Evolutionary conservation across 2,329 filamentous ascomycete species (phyloP), one percentile per base, ranked within the genome.

Genomic region (Aspergillus japonicus): DNA sequence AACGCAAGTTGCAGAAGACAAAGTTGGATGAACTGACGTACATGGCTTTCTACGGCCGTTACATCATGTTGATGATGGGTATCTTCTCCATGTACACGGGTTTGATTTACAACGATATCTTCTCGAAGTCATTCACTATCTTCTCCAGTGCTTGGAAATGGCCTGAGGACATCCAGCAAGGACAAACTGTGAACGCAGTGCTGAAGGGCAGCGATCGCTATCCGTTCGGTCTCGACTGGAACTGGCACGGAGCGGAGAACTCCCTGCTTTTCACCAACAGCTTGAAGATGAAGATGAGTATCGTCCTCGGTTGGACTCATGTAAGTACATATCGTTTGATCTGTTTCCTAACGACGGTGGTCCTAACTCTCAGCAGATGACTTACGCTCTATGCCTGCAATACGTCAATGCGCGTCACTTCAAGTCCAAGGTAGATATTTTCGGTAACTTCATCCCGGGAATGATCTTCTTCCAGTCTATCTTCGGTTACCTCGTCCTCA

Each of bases 401-500:
- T 95, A 90, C 72, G 86, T 96, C 83, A 99, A 99, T 73, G 94
- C 92, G 53, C 88, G 89, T 59, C 92, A 97, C 78, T 99, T 98
- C 84, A 94, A 93, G 82, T 91, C 89, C 64, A 91, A 91, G 50
- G 91, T 98, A 67, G 96, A 99, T 71, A 93, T 99, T 68, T 96
- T 91, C 87, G 95, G 92, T 66, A 98, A 98, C 79, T 99, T 99
- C 72, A 80, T 99, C 51, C 95, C 95, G 6, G 94, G 95, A 55
- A 96, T 99, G 94, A 92, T 99, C 71, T 99, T 99, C 82, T 98
- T 99, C 86, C 96, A 99, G 81, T 88, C 92, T 65, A 99, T 99
- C 74, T 99, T 99, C 67, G 95, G 95, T 54, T 99, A 99, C 74
- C 86, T 99, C 19, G 91, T 96, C 51, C 82, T 97, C 72, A 92